Evolutionary conservation across 345 rosid genomes (phyloP), one percentile per base, ranked within the genome.

Genomic region (Camelina laxa): DNA sequence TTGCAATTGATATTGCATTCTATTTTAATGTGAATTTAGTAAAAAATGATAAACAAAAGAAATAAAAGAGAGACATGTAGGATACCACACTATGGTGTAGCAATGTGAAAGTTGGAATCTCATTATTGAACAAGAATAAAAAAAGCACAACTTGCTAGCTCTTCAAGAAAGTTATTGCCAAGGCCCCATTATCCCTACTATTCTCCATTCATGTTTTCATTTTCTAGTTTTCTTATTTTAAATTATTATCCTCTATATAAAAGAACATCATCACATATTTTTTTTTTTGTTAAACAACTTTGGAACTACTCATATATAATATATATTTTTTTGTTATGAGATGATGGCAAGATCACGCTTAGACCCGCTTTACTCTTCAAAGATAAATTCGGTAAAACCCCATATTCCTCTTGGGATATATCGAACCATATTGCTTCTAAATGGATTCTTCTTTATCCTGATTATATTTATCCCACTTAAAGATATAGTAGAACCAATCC

Each of bases 31-130:
- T 44, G 58, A 36, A 64, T 19, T 56, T 47, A 22, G 24, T 61
- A 30, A 67, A 36, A 14, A 47, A 6, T 54, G 19, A 16, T 27
- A 35, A 55, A 53, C 62, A 21, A 39, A 4, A 53, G 61, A 44
- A 68, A 22, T 22, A 2, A 65, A 4, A 27, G 33, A 35, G 38
- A 77, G 65, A 77, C 76, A 77, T 65, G 80, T 71, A 77, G 72
- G 76, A 71, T 70, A 65, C 80, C 80, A 77, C 80, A 8, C 72
- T 77, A 70, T 70, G 60, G 69, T 64, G 75, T 70, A 38, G 72
- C 71, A 58, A 70, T 70, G 76, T 65, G 72, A 71, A 77, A 77
- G 72, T 70, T 65, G 80, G 75, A 77, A 77, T 77, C 76, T 77
- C 76, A 77, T 77, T 65, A 77, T 77, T 77, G 76, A 77, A 65